Evolutionary conservation across 768 basidiomycete genomes (phyloP), one percentile per base, ranked within the genome.

Genomic region (Boletus subcaerulescens): DNA sequence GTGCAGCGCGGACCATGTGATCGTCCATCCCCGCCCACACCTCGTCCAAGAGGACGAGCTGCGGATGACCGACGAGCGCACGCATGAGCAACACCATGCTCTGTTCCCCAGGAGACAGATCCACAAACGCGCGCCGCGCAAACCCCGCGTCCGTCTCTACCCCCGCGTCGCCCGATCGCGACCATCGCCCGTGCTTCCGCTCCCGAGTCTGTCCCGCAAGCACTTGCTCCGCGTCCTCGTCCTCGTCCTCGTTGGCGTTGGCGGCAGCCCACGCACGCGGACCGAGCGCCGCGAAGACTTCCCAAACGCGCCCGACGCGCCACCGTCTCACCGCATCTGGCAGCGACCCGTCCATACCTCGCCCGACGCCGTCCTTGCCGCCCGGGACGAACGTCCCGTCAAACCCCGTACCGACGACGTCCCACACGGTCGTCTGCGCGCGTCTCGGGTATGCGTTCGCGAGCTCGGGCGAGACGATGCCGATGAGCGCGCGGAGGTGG

Each of bases 1-100:
- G 75, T 40, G 85, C 89, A 36, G 80, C 80, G 17, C 69, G 69
- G 31, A 95, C 83, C 84, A 92, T 91, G 6, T 69, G 72, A 42
- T 83, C 85, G 59, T 91, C 91, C 91, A 98, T 95, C 24, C 94
- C 95, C 22, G 89, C 86, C 83, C 91, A 94, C 10, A 87, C 90
- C 67, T 99, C 96, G 64, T 99, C 96, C 39, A 98, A 73, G 11
- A 98, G 75, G 8, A 98, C 76, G 33, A 99, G 66, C 51, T 79
- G 80, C 4, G 91, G 89, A 14, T 77, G 73, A 14, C 81, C 81
- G 10, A 95, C 92, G 33, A 97, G 74, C 26, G 94, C 91, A 17
- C 94, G 83, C 80, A 95, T 85, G 41, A 98, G 77, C 36, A 98
- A 73, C 18, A 93, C 83, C 43, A 95, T 70, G 43, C 85, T 80